Base-by-base conservation (phyloP, 768 basidiomycete species). In the Russula compacta region DNA sequence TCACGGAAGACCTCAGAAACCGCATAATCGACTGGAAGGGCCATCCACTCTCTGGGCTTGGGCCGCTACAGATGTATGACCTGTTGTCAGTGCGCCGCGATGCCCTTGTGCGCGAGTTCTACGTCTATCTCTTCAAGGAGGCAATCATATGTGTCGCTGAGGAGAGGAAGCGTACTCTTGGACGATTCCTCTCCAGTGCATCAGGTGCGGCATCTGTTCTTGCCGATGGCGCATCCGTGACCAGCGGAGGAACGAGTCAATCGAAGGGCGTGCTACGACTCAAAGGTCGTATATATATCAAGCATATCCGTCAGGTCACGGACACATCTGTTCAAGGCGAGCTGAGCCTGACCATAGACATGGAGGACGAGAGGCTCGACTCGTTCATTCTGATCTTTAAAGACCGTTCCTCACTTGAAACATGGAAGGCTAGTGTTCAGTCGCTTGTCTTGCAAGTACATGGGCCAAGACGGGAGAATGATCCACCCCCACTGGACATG, bases 1-100 rank as follows among this genome's bases (percentile, higher is more conserved):
- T 97, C 70, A 89, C 93, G 2, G 87, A 90, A 59, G 95, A 98
- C 71, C 81, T 99, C 42, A 81, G 87, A 66, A 85, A 83, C 69
- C 85, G 97, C 42, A 93, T 98, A 67, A 87, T 89, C 58, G 94
- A 97, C 74, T 98, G 95, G 91, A 95, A 95, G 71, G 92, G 92
- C 0, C 94, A 94, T 69, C 89, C 91, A 3, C 79, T 92, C n/a
- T 83, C 89, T 3, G 89, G 89, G 54, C 84, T 98, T 29, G 97
- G 95, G 7, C 81, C 85, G 1, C 77, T 97, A 48, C 89, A 89
- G 67, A 92, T 97, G 83, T 97, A 92, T 72, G 95, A 97, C 73
- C 78, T 94, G 49, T 76, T 98, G 32, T 86, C 84, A 52, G 93
- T 98, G 46, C 83, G 93, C 53, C 85, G 95, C 52, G 95, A 95